A percentile compares a stretch with the other conserved stretches of the same genome.
These are phyloP conservation scores for Dacryopinax primogenitus DNA, from an alignment of 768 basidiomycete genomes.

Conservation along the genomic window DNA sequence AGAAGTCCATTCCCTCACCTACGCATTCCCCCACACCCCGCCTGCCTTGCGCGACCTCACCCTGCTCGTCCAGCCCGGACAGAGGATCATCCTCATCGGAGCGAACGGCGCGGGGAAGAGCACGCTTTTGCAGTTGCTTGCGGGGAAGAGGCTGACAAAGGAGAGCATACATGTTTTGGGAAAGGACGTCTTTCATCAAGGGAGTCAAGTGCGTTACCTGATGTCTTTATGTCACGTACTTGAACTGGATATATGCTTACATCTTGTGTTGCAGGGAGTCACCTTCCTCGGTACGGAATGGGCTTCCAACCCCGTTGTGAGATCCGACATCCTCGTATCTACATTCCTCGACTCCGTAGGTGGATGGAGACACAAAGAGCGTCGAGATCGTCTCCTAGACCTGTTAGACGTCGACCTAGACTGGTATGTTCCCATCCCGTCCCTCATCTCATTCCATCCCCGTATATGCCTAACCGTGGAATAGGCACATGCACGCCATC, in stretches of 20 bases:
- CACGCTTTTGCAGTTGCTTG: slow-evolving; percentile 86
- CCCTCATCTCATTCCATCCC: not conserved
- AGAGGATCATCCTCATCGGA: slow-evolving; percentile 75
- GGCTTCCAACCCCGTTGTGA: slow-evolving; percentile 95
- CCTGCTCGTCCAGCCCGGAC: slow-evolving; percentile 56
- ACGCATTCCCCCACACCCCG: slow-evolving; percentile 23
- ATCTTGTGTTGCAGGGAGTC: slow-evolving; percentile 37
- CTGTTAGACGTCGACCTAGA: slow-evolving; percentile 90
- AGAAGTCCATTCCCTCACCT: slow-evolving; percentile 21
- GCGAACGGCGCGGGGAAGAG: slow-evolving; percentile 97
- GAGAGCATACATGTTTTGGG: slow-evolving; percentile 60
- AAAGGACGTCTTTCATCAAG: slow-evolving; percentile 78
- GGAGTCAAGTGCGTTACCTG: slow-evolving; percentile 36
- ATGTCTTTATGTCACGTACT: not conserved
- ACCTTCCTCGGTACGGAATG: slow-evolving; percentile 92
- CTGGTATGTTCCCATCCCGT: slow-evolving; percentile 31
- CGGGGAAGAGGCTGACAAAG: slow-evolving; percentile 66
- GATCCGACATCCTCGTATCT: slow-evolving; percentile 84
- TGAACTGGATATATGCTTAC: too few relatives aligned
- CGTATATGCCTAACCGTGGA: not conserved
- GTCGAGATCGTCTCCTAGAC: slow-evolving; percentile 73
- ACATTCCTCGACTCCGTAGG: slow-evolving; percentile 94
- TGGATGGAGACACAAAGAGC: slow-evolving; percentile 82
- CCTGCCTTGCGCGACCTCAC: slow-evolving; percentile 53
- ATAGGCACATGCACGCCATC: slow-evolving; percentile 81